Evolutionary conservation across 2,329 filamentous ascomycete species (phyloP).

Genomic region (Hirsutella rhossiliensis): DNA sequence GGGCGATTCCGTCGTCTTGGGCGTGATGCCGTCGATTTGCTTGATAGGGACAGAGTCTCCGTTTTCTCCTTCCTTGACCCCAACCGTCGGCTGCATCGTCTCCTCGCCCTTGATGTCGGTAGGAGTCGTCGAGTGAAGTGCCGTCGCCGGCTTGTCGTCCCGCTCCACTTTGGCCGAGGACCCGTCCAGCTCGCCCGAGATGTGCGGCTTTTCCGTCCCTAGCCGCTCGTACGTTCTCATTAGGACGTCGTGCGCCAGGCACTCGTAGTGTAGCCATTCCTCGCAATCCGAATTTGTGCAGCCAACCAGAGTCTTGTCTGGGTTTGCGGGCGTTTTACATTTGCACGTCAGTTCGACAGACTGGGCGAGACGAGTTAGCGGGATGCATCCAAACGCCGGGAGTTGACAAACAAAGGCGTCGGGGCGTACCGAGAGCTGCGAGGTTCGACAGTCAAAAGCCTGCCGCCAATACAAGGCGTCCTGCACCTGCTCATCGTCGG

Average conservation of each 20-base stretch:
- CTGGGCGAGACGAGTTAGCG: conserved; percentile 20
- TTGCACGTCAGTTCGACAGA: conserved; percentile 44
- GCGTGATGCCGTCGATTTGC: conserved; percentile 17
- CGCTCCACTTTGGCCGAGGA: conserved; percentile 26
- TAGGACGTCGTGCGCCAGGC: conserved; percentile 44
- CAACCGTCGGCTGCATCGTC: conserved; percentile 30
- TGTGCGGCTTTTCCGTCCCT: conserved; percentile 37
- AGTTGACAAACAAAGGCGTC: neutral
- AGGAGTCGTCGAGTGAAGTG: conserved; percentile 34
- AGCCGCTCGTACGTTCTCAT: conserved; percentile 36
- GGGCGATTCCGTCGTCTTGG: conserved; percentile 17
- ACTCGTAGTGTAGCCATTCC: conserved; percentile 53
- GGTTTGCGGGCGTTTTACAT: conserved; percentile 49
- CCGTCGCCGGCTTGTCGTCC: conserved; percentile 13
- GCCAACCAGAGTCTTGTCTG: conserved; percentile 46
- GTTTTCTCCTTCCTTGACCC: conserved; percentile 35
- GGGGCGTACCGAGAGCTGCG: conserved; percentile 43
- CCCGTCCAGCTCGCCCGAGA: conserved; percentile 21
- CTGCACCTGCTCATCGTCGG: conserved; percentile 51
- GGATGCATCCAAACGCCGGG: neutral
- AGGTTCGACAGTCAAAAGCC: conserved; percentile 43
- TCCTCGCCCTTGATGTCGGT: conserved; percentile 37
- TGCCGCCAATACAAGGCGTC: conserved; percentile 52
- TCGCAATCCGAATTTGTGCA: conserved; percentile 43
- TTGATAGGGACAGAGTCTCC: conserved; percentile 26